Conservation (phyloP, 495 filamentous ascomycete species). For the Penicillium nucicola region DNA sequence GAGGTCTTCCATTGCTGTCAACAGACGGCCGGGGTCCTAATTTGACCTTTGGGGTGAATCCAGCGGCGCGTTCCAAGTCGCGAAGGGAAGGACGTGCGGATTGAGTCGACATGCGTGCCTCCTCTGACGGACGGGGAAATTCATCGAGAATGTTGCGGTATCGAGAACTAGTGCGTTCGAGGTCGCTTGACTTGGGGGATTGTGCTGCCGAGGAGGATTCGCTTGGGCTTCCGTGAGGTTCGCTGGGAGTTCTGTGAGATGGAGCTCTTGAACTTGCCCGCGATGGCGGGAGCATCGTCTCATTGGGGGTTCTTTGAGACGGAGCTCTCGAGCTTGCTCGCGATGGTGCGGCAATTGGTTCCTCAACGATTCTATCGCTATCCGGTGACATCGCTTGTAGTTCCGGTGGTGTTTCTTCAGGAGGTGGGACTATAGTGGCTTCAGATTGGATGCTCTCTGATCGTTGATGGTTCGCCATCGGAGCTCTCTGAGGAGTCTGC, state of each 20-base stretch:
- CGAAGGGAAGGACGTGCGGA: conserved; percentile 58
- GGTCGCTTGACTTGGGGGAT: conserved; percentile 21
- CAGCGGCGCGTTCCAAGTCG: conserved; percentile 58
- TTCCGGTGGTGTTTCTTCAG: conserved; percentile 8
- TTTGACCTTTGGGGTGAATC: conserved; percentile 70
- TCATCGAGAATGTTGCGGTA: conserved; percentile 37
- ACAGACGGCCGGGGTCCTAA: conserved; percentile 78
- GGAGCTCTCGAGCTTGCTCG: conserved; percentile 20
- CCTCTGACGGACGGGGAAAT: conserved; percentile 35
- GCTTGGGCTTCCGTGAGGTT: conserved; percentile 19
- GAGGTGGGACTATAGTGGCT: conserved; percentile 34
- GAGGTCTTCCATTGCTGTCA: conserved; percentile 62
- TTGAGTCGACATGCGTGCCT: conserved; percentile 56
- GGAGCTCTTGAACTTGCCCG: conserved; percentile 19
- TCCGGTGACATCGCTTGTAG: conserved; percentile 19
- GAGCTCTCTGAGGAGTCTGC: conserved; percentile 13
- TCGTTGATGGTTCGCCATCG: conserved; percentile 14
- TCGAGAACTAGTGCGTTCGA: conserved; percentile 11
- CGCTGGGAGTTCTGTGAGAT: too few relatives aligned
- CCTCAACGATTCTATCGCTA: conserved; percentile 11
- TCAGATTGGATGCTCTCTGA: conserved; percentile 39
- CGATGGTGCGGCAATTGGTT: conserved; percentile 15
- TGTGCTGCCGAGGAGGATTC: conserved; percentile 15
- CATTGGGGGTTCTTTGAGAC: too few relatives aligned
- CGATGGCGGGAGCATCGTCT: conserved; percentile 12